These are phyloP conservation scores for Boletellus deceptivus DNA, from an alignment of 1,284 basidiomycete species.

Conservation along the genomic window DNA sequence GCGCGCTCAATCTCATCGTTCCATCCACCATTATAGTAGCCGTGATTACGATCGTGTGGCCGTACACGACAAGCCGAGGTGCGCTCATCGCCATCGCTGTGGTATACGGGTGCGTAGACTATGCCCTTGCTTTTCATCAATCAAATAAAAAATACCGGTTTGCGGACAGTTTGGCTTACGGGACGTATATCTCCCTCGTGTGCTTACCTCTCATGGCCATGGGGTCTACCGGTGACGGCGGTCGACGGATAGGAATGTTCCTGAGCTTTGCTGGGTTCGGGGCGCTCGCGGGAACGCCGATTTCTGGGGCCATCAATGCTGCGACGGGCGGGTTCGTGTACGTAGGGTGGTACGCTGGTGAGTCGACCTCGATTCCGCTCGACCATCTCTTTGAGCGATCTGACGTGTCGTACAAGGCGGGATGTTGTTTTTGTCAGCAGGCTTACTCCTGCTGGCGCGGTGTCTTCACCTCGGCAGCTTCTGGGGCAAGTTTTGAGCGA, in stretches of 20 bases:
- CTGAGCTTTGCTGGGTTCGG: conserved; percentile 50
- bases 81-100: conserved; percentile 39
- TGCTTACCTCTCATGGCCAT: conserved; percentile 56
- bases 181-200: conserved; percentile 56
- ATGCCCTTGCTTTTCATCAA: not conserved
- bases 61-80: conserved; percentile 34
- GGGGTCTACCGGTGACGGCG: conserved; percentile 58
- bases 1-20: conserved; percentile 44
- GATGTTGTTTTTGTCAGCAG: conserved; percentile 26
- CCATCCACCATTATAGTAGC: conserved; percentile 41
- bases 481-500: conserved; percentile 26
- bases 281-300: conserved; percentile 46
- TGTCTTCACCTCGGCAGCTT: conserved; percentile 29
- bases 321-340: conserved; percentile 33
- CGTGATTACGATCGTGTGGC: conserved; percentile 45
- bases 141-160: conserved; percentile 22
- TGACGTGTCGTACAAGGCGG: conserved; percentile 19
- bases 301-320: conserved; percentile 47
- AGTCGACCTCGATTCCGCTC: conserved; percentile 31
- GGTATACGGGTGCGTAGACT: conserved; percentile 42
- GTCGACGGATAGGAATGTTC: conserved; percentile 56
- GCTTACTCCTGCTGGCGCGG: conserved; percentile 25
- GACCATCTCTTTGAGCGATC: not conserved
- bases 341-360: conserved; percentile 51
- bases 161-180: conserved; percentile 51